Base-by-base conservation (phyloP, 2,329 filamentous ascomycete species). In the Colletotrichum melonis region DNA sequence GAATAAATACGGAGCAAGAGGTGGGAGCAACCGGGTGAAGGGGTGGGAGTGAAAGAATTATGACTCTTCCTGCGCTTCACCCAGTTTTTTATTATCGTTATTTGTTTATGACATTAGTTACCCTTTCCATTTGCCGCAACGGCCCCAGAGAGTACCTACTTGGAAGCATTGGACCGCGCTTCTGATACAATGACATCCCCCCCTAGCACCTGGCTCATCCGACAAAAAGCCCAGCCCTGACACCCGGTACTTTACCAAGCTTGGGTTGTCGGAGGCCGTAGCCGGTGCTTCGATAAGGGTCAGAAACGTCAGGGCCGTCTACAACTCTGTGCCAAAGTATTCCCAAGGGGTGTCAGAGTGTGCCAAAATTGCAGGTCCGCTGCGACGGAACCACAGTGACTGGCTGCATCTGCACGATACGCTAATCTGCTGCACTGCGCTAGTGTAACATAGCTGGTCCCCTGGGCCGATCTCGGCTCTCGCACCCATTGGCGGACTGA, bases 401-500 rank as follows among this genome's bases (percentile, higher is more conserved):
- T 58, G 32, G 52, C 63, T 14, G 63, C 63, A 38, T 9, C 54
- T 55, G 52, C 63, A 73, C 58, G 58, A 69, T 63, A 54, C 49
- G 58, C 54, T 71, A 72, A 63, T 69, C 54, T 62, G 19, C 62
- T 35, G 67, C 38, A 57, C 52, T 42, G 65, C 73, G 60, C 65
- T 73, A 69, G 66, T 66, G 46, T 65, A 64, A 67, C 67, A 62
- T 54, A 74, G 63, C 49, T 64, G 57, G 52, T 42, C 60, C 69
- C 65, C 46, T 24, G 63, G 49, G 72, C 74, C 74, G 74, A 75
- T 75, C 74, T 75, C 74, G 74, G 74, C 73, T 66, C 54, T 35
- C n/a, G n/a, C 65, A 19, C n/a, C 52, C 46, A 69, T 70, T 75
- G 65, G 49, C 28, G 57, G 24, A 30, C 46, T 64, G 66, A 28